Evolutionary conservation across 257 asterid genomes (phyloP), one percentile per base, ranked within the genome.

Genomic region (Petunia secreta): DNA sequence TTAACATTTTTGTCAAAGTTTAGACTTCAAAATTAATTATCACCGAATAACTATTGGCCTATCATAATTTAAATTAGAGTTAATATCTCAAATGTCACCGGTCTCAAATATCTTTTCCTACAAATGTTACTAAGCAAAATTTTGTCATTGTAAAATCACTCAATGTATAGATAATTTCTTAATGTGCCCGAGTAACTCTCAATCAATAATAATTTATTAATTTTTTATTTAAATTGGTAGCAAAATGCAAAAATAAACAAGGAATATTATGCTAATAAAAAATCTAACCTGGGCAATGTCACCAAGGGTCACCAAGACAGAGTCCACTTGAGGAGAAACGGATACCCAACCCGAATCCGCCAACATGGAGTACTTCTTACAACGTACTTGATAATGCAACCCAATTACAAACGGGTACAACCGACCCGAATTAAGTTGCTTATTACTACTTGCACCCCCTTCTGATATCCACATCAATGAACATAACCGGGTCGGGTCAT

Each of bases 301-400:
- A 43, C 98, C 98, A 3, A 92, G 76, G 2, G 97, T 89, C 67
- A 90, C 92, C 66, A 93, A 79, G 6, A 90, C 84, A 37, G 93
- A 88, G 60, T 87, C 92, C 77, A 82, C 81, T 63, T 80, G 89
- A 6, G 91, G 88, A 64, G 88, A 54, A 38, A 89, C 88, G 5
- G 66, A 78, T 79, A 85, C 90, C 93, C 93, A 89, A 78, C 97
- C 97, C 80, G 94, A 85, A 85, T 90, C 98, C 85, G 91, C 59
- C 83, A 80, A 75, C 77, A 93, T 15, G 3, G 90, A 85, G 46
- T 77, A 83, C 75, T 82, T 86, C 83, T 82, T 86, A 80, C 73
- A 2, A 74, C 87, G 65, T 0, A 88, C 76, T 60, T 88, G 92
- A 81, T 85, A 92, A 15, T 88, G 94, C 80, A 93, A 67, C 73